Evolutionary conservation across 495 filamentous ascomycete species (phyloP), one percentile per base, ranked within the genome.

Genomic region (Aspergillus heteromorphus): DNA sequence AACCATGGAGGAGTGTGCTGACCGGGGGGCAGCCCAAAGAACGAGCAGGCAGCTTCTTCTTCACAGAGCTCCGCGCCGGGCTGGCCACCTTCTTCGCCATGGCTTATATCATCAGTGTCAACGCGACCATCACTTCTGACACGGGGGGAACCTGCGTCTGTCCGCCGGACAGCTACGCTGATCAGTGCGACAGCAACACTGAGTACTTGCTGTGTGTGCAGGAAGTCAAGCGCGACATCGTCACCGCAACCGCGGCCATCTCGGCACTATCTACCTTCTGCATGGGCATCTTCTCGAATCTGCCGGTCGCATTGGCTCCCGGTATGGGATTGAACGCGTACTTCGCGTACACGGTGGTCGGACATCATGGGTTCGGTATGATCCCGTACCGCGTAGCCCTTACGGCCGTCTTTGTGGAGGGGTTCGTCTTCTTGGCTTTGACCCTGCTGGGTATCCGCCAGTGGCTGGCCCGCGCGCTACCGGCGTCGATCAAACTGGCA

Each of bases 281-380:
- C 67, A 87, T 92, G 82, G 88, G 88, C 7, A 67, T 91, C 0
- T 82, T 87, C 51, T 81, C 87, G 45, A 87, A 86, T 47, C 59
- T 80, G 57, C 88, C 88, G 2, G 85, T 92, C 45, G 84, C 83
- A 6, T 72, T 92, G 47, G 89, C 87, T 4, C 88, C 89, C 11
- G 88, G 88, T 25, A 89, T 92, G 87, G 89, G 88, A 14, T 57
- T 92, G 51, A 92, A 92, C 62, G 88, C 88, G 2, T 92, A 92
- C 65, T 92, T 92, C 53, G 79, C 88, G 10, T 92, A 87, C 64
- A 88, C 87, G 23, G 88, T 92, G 38, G 88, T 92, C 38, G 88
- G 88, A 16, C 78, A 71, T 41, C 83, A 91, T 60, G 88, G 88
- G 3, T 66, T 64, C 2, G 87, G 87, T 3, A 65, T 75, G 40